A percentile compares a stretch with the other conserved stretches of the same genome.
Conservation (phyloP, 306 rosid species). For the Boehmeria nivea region DNA sequence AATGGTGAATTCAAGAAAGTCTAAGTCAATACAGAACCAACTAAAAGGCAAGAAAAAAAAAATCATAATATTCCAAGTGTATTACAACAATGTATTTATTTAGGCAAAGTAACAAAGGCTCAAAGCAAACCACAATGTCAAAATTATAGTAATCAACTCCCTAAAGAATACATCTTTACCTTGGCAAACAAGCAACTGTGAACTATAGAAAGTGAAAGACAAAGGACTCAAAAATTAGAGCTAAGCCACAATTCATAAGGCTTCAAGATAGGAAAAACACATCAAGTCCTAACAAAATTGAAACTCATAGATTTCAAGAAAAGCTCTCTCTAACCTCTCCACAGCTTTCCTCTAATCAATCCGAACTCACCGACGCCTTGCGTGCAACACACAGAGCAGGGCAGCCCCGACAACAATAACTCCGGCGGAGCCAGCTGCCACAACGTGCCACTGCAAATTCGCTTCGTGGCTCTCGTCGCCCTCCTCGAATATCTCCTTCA, state of each 20-base stretch:
- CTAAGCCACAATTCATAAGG: constrained; percentile 37
- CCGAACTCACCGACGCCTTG: constrained; percentile 59
- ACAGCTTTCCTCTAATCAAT: constrained; percentile 21
- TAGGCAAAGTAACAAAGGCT: no score
- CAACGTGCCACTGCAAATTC: constrained; percentile 47
- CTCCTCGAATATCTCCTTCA: constrained; percentile 26
- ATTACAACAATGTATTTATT: no score
- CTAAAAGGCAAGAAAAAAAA: no score
- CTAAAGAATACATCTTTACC: background rate
- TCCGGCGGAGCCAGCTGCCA: constrained; percentile 61
- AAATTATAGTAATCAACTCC: background rate
- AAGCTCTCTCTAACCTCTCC: constrained; percentile 64
- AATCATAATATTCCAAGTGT: no score
- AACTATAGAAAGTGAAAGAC: background rate
- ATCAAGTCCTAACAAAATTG: constrained; percentile 58
- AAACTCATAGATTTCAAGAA: no score
- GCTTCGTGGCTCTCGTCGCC: constrained; percentile 34
- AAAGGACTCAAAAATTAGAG: constrained; percentile 22
- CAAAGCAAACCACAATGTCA: no score
- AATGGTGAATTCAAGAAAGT: no score
- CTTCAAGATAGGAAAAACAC: constrained; percentile 40
- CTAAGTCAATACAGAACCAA: no score
- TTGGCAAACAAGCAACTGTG: no score
- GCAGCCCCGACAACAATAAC: constrained; percentile 49
- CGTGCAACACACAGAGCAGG: constrained; percentile 33